Evolutionary conservation across 2,329 filamentous ascomycete genomes (phyloP).

Genomic region (Penicillium sp.): DNA sequence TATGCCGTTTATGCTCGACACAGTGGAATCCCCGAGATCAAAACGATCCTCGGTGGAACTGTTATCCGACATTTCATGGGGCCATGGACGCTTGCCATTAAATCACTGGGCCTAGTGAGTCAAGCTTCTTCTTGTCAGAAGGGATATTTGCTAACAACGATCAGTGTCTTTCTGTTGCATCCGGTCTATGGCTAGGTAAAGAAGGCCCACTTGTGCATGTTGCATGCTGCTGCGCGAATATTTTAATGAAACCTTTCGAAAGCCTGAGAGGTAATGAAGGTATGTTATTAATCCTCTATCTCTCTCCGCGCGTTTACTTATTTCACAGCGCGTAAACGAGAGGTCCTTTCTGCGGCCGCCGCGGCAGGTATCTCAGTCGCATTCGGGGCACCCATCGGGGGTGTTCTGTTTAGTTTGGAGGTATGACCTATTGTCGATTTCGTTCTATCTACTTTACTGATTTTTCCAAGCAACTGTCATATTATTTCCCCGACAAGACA

Average conservation of each 20-base stretch:
- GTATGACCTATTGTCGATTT: slow-evolving; percentile 39
- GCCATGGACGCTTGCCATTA: slow-evolving; percentile 82
- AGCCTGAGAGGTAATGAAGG: slow-evolving; percentile 85
- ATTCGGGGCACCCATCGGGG: slow-evolving; percentile 90
- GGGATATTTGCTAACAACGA: slow-evolving; percentile 18
- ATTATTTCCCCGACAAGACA: slow-evolving; percentile 98
- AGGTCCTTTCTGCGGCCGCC: slow-evolving; percentile 87
- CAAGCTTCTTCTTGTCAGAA: neutral
- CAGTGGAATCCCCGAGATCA: slow-evolving; percentile 96
- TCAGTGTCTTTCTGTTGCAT: slow-evolving; percentile 84
- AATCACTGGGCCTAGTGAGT: slow-evolving; percentile 79
- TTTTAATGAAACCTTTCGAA: slow-evolving; percentile 86
- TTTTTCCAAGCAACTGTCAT: slow-evolving; percentile 75
- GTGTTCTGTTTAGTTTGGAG: slow-evolving; percentile 93
- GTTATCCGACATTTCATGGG: slow-evolving; percentile 86
- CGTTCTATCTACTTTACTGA: slow-evolving; percentile 13
- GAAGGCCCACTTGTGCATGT: slow-evolving; percentile 95
- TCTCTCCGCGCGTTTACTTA: slow-evolving; percentile 11
- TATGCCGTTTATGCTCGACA: slow-evolving; percentile 89
- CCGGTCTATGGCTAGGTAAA: slow-evolving; percentile 94
- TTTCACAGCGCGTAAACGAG: slow-evolving; percentile 76
- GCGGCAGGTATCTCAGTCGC: slow-evolving; percentile 91
- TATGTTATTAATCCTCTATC: slow-evolving; percentile 36
- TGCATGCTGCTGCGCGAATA: slow-evolving; percentile 90
- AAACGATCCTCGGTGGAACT: slow-evolving; percentile 91